These are phyloP conservation scores for Paracamarosporium sp. DNA, from an alignment of 2,329 filamentous ascomycete species.

Conservation along the genomic window DNA sequence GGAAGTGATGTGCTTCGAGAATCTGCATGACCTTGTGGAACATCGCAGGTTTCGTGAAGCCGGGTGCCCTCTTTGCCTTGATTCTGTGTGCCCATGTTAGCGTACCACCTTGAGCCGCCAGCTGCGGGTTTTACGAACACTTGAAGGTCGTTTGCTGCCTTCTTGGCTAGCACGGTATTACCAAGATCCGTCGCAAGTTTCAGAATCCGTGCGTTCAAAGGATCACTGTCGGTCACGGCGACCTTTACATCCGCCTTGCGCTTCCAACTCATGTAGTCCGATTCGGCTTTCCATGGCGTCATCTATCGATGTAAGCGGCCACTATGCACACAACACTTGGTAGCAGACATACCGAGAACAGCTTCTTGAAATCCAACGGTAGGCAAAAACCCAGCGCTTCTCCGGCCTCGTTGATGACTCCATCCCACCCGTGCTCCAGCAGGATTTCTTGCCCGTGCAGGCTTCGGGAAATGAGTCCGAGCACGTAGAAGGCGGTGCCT, in stretches of 20 bases:
- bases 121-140: slow-evolving; percentile 48
- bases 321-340: neutral
- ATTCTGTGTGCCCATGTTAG: slow-evolving; percentile 64
- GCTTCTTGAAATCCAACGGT: slow-evolving; percentile 75
- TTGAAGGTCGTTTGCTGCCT: slow-evolving; percentile 80
- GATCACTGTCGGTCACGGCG: slow-evolving; percentile 67
- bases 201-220: slow-evolving; percentile 75
- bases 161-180: slow-evolving; percentile 91
- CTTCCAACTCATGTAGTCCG: slow-evolving; percentile 39
- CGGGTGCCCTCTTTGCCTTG: slow-evolving; percentile 74
- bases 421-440: slow-evolving; percentile 89
- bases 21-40: slow-evolving; percentile 87
- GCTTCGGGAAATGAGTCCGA: slow-evolving; percentile 90
- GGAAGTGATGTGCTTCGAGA: slow-evolving; percentile 88
- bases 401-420: slow-evolving; percentile 82
- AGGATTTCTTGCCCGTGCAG: slow-evolving; percentile 91
- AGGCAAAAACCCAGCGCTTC: slow-evolving; percentile 87
- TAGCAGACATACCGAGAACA: slow-evolving; percentile 69
- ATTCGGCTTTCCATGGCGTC: slow-evolving; percentile 43
- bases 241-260: slow-evolving; percentile 55
- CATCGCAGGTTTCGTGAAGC: slow-evolving; percentile 77
- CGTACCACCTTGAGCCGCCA: neutral
- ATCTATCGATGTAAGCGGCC: slow-evolving; percentile 39
- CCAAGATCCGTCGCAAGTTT: slow-evolving; percentile 87
- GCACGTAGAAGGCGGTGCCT: slow-evolving; percentile 94